phyloP scores from a whole-genome alignment of 352 stramenopile species.

The Phytophthora fragariaefolia region DNA sequence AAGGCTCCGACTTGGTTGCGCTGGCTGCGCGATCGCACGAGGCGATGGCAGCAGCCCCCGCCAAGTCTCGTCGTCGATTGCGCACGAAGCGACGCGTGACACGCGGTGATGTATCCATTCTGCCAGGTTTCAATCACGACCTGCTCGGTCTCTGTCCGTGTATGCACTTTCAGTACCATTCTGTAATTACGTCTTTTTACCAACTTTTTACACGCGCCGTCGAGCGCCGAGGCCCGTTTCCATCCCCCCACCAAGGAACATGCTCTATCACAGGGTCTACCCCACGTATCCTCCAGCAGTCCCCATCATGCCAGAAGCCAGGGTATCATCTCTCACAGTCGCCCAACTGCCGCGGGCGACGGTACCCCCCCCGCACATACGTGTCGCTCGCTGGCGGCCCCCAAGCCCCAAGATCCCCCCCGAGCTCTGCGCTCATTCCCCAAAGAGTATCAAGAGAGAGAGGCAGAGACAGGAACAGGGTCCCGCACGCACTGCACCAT shows the following conservation, averaged over 20 bases:
- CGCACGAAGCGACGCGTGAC: constrained; percentile 17
- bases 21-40: constrained; percentile 14
- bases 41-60: too few relatives aligned
- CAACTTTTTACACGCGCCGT: background rate
- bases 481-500: too few relatives aligned
- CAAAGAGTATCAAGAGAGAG: constrained; percentile 39
- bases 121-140: background rate
- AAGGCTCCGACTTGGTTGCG: background rate
- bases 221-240: too few relatives aligned
- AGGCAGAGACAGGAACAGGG: background rate
- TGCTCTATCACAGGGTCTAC: background rate
- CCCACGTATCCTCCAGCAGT: too few relatives aligned
- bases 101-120: background rate
- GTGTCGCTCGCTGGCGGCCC: constrained; percentile 30
- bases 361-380: constrained; percentile 26
- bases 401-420: constrained; percentile 14
- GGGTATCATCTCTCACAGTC: background rate
- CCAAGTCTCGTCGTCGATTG: constrained; percentile 28
- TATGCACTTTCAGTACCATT: background rate
- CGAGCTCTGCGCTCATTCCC: constrained; percentile 34
- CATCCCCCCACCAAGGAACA: background rate
- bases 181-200: constrained; percentile 5
- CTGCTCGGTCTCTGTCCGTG: background rate
- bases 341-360: background rate
- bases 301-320: background rate